A percentile compares a stretch with the other conserved stretches of the same genome.
Conservation (phyloP, 2,329 filamentous ascomycete species). For the Arachnomyces sp. region DNA sequence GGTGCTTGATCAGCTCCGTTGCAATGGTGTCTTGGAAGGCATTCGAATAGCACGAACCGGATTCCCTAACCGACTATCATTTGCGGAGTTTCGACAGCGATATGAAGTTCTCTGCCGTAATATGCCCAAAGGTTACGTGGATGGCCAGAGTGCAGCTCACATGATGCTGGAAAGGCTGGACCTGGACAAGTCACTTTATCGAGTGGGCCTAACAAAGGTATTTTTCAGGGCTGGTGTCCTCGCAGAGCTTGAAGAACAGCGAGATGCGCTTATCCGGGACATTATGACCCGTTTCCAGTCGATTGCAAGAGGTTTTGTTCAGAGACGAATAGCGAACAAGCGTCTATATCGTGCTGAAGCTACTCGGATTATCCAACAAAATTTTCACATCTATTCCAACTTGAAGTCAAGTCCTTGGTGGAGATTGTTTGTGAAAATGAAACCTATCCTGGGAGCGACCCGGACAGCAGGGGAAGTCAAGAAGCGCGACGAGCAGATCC, state of each 20-base stretch:
- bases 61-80: constrained; percentile 87
- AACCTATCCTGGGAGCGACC: constrained; percentile 84
- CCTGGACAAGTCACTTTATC: constrained; percentile 77
- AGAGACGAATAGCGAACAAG: constrained; percentile 84
- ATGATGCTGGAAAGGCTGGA: constrained; percentile 85
- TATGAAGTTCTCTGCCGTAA: constrained; percentile 89
- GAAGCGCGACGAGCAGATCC: constrained; percentile 88
- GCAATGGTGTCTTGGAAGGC: constrained; percentile 97
- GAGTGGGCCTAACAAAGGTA: constrained; percentile 92
- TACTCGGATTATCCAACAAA: constrained; percentile 86
- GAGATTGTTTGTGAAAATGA: constrained; percentile 91
- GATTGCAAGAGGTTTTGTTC: constrained; percentile 79
- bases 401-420: constrained; percentile 95
- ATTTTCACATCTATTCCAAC: constrained; percentile 85
- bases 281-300: constrained; percentile 94
- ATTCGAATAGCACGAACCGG: constrained; percentile 95
- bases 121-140: constrained; percentile 84
- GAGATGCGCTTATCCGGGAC: constrained; percentile 83
- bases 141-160: constrained; percentile 76
- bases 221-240: constrained; percentile 96
- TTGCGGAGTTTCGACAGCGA: constrained; percentile 87
- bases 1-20: constrained; percentile 95
- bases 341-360: constrained; percentile 90
- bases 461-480: constrained; percentile 90
- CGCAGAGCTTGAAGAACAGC: constrained; percentile 91